phyloP scores from a whole-genome alignment of 1,284 basidiomycete species.

The Sanguinoderma infundibulare region DNA sequence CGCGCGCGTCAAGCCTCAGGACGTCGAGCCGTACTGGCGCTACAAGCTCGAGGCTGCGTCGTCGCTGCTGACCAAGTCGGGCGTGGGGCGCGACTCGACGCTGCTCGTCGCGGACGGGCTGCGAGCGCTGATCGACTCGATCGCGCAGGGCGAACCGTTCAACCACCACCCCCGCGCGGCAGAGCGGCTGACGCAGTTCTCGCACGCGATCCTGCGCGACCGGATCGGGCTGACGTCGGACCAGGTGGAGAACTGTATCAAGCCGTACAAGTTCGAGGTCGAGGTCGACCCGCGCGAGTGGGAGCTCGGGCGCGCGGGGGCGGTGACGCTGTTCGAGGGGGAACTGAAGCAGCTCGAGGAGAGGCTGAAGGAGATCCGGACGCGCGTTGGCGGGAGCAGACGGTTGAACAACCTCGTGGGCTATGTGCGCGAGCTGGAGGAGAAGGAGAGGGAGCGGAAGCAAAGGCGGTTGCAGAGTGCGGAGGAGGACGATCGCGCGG shows the following conservation, averaged over 20 bases:
- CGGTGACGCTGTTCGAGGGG: constrained; percentile 81
- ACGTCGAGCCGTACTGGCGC: constrained; percentile 92
- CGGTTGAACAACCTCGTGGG: constrained; percentile 79
- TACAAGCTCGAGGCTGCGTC: constrained; percentile 95
- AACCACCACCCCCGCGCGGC: constrained; percentile 87
- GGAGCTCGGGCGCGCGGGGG: constrained; percentile 81
- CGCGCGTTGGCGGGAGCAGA: constrained; percentile 85
- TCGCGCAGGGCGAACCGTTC: constrained; percentile 90
- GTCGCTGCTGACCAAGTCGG: constrained; percentile 93
- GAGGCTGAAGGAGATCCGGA: constrained; percentile 85
- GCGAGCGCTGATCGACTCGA: constrained; percentile 86
- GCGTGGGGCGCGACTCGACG: constrained; percentile 94
- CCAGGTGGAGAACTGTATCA: constrained; percentile 99
- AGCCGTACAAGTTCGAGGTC: constrained; percentile 97
- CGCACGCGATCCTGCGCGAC: constrained; percentile 91
- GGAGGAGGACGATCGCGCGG: constrained; percentile 37
- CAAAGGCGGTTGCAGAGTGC: constrained; percentile 47
- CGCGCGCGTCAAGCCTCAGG: constrained; percentile 71
- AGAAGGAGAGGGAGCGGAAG: constrained; percentile 76
- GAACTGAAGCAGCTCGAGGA: constrained; percentile 87
- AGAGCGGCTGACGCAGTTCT: constrained; percentile 90
- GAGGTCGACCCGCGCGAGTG: constrained; percentile 92
- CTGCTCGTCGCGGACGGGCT: constrained; percentile 95
- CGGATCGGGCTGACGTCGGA: constrained; percentile 93
- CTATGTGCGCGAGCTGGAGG: constrained; percentile 87